These are phyloP conservation scores for Hypoxylon rubiginosum DNA, from an alignment of 2,329 filamentous ascomycete species.

Conservation along the genomic window DNA sequence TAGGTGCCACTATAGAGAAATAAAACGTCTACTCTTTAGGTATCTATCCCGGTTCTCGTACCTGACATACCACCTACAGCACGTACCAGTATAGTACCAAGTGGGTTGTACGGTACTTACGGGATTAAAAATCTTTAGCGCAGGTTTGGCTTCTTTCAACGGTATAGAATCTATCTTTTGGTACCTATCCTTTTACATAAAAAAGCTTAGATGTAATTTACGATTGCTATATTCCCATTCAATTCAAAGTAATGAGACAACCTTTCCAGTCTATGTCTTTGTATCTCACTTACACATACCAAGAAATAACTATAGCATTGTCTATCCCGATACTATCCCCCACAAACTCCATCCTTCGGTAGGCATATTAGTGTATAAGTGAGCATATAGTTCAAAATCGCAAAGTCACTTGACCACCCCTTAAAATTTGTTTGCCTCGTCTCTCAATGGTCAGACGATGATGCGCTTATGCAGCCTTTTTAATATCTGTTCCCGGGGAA, in stretches of 20 bases:
- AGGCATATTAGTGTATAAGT: background rate
- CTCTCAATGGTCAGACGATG: slow-evolving; percentile 27
- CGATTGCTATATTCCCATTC: too few species aligned
- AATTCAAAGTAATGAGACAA: too few species aligned
- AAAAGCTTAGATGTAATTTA: too few species aligned
- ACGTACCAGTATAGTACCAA: slow-evolving; percentile 9
- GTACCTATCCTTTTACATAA: background rate
- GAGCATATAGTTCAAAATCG: too few species aligned
- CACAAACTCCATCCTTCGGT: background rate
- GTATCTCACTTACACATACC: background rate
- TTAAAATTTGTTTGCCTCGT: slow-evolving; percentile 32
- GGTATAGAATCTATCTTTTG: background rate
- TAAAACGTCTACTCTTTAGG: slow-evolving; percentile 9
- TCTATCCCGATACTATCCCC: background rate
- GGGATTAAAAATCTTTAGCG: slow-evolving; percentile 29
- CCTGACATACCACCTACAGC: too few species aligned
- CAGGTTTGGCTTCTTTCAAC: slow-evolving; percentile 16
- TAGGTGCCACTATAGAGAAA: slow-evolving; percentile 34
- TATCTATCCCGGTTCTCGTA: slow-evolving; percentile 22
- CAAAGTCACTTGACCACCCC: slow-evolving; percentile 26
- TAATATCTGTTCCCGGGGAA: slow-evolving; percentile 4
- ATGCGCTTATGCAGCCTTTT: slow-evolving; percentile 23
- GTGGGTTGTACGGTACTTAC: slow-evolving; percentile 21
- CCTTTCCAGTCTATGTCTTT: background rate
- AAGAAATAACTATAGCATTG: background rate